These are phyloP conservation scores for Carnegiea gigantea DNA, from an alignment of 179 eudicot species.

Conservation along the genomic window DNA sequence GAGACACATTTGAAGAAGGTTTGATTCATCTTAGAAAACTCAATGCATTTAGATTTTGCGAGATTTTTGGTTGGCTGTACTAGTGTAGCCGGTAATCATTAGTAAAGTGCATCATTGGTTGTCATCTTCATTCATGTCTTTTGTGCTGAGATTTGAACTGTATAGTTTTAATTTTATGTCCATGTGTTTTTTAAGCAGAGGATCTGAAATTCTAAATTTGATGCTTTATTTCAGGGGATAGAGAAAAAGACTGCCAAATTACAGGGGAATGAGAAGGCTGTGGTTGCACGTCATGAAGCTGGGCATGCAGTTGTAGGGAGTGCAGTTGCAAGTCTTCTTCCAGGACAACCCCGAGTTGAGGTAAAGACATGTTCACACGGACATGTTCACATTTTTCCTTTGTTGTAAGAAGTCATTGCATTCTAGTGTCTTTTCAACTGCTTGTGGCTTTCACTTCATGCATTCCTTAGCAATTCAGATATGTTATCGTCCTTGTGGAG, in stretches of 20 bases:
- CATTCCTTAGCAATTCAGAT: not conserved
- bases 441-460: not conserved
- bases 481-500: not conserved
- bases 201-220: not conserved
- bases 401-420: not conserved
- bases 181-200: not conserved
- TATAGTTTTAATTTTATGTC: not conserved
- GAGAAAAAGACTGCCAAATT: constrained; percentile 90
- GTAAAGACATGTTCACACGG: constrained; percentile 36
- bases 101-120: not conserved
- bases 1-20: no score
- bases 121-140: not conserved
- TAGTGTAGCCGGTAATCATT: not conserved
- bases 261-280: constrained; percentile 90
- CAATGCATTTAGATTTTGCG: not conserved
- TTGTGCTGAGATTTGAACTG: not conserved
- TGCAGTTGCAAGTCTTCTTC: constrained; percentile 89
- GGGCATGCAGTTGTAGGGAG: constrained; percentile 99
- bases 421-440: not conserved
- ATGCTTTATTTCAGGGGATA: constrained; percentile 62
- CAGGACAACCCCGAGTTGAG: constrained; percentile 97
- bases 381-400: constrained; percentile 7
- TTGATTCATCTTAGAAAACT: not conserved
- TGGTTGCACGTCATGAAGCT: constrained; percentile 99
- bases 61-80: not conserved